These are phyloP conservation scores for Arthrobotrys megalospora DNA, from an alignment of 2,329 filamentous ascomycete genomes.

Conservation along the genomic window DNA sequence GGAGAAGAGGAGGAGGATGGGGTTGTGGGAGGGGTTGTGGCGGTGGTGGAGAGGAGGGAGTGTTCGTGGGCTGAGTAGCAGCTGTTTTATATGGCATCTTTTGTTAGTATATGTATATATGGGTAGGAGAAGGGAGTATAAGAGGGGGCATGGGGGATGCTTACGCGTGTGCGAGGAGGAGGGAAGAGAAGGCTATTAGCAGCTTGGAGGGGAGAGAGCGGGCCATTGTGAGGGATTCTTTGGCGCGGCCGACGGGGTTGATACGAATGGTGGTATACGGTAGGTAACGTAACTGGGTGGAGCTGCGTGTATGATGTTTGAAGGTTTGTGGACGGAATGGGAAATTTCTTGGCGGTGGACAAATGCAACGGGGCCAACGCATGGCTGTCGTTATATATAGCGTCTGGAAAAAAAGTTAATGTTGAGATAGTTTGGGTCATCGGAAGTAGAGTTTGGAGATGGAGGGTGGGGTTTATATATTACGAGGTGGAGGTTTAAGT, in stretches of 20 bases:
- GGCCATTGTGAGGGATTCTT: constrained; percentile 24
- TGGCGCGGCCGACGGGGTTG: neutral
- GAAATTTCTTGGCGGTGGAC: constrained; percentile 28
- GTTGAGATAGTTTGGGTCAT: neutral
- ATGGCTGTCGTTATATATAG: constrained; percentile 3
- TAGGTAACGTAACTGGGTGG: neutral
- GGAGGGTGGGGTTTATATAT: too few relatives aligned
- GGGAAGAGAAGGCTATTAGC: constrained; percentile 80
- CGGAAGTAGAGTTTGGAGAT: too few relatives aligned
- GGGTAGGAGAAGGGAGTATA: constrained; percentile 57
- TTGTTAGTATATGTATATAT: constrained; percentile 59
- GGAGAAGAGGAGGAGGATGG: constrained; percentile 69
- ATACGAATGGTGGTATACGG: neutral
- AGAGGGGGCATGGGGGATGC: constrained; percentile 65
- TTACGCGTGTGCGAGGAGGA: constrained; percentile 90
- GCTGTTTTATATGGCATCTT: constrained; percentile 70
- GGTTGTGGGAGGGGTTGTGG: constrained; percentile 69
- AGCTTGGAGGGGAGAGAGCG: constrained; percentile 45
- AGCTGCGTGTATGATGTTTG: neutral
- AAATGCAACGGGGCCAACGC: constrained; percentile 48
- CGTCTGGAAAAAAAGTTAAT: neutral
- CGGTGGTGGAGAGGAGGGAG: constrained; percentile 72
- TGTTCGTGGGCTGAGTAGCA: constrained; percentile 98
- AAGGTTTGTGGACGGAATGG: constrained; percentile 10
- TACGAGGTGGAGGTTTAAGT: too few relatives aligned